Base-by-base conservation (phyloP, 495 filamentous ascomycete species). In the Neurospora intermedia region DNA sequence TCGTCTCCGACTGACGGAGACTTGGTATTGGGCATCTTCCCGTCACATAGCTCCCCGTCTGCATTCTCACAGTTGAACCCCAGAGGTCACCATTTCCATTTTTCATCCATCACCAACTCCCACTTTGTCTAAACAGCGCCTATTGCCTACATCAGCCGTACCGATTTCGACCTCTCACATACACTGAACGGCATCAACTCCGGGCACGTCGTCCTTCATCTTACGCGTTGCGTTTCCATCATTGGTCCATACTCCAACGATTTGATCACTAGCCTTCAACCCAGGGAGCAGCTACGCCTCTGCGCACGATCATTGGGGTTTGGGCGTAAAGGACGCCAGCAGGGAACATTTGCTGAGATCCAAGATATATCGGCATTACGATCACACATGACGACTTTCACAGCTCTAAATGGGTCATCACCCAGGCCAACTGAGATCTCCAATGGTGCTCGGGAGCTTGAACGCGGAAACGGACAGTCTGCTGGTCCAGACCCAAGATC, bases 351-450 rank as follows among this genome's bases (percentile, higher is more conserved):
- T 66, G 13, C 15, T 31, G 54, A 31, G 31, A 66, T 66, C 54
- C 6, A 35, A 35, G 9, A 18, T 31, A 15, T 15, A 66, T 66
- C 54, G 35, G 54, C 72, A 73, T 73, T 41, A 71, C 76, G 73
- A 79, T 77, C 79, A 79, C 80, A 77, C 70, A 86, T 86, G 84
- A 76, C 84, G 41, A 80, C 77, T 27, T 86, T 87, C 46, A 86
- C 81, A 20, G 85, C 85, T 66, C 79, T 86, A 39, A 87, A 87
- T 74, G 85, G 84, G 73, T 81, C 79, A 71, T 84, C 85, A 46
- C 81, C 82, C 18, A 84, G 82, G 71, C 74, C 81, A 6, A 74
- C 80, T 16, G 83, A 84, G 41, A 76, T 69, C 10, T 54, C 76
- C 45, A 81, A 80, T 71, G 75, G 78, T 69, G 71, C 76, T 48